Evolutionary conservation across 2,329 filamentous ascomycete species (phyloP).

Genomic region (Alternaria novae-zelandiae): DNA sequence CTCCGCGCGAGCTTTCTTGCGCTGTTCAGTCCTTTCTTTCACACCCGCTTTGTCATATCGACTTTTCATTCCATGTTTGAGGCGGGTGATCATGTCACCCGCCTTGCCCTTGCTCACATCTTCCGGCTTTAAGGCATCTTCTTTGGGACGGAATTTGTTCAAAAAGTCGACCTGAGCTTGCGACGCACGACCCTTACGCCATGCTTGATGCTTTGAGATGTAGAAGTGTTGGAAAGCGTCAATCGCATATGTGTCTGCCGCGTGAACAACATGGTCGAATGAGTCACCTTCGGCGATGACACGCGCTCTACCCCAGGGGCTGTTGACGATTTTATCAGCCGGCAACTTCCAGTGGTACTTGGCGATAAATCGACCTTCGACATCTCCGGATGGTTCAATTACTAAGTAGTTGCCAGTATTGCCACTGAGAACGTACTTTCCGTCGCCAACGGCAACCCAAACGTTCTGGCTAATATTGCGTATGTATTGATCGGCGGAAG

Average conservation of each 20-base stretch:
- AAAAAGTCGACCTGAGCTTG: conserved; percentile 69
- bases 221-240: conserved; percentile 70
- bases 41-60: conserved; percentile 51
- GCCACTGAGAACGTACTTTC: conserved; percentile 74
- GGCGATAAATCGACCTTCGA: conserved; percentile 48
- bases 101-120: conserved; percentile 81
- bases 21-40: conserved; percentile 33
- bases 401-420: conserved; percentile 65
- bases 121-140: conserved; percentile 60
- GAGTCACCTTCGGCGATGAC: conserved; percentile 69
- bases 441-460: conserved; percentile 80
- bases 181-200: conserved; percentile 72
- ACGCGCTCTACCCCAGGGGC: conserved; percentile 72
- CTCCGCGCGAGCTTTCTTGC: conserved; percentile 57
- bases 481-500: conserved; percentile 78
- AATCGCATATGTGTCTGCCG: conserved; percentile 80
- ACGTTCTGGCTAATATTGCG: conserved; percentile 74
- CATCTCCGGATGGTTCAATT: conserved; percentile 55
- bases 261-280: conserved; percentile 79
- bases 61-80: conserved; percentile 80
- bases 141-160: conserved; percentile 66
- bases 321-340: conserved; percentile 43
- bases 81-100: conserved; percentile 88
- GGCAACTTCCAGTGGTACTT: conserved; percentile 53
- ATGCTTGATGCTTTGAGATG: conserved; percentile 69